Base-by-base conservation (phyloP, 2,329 filamentous ascomycete species). In the Colletotrichum brevisporum region DNA sequence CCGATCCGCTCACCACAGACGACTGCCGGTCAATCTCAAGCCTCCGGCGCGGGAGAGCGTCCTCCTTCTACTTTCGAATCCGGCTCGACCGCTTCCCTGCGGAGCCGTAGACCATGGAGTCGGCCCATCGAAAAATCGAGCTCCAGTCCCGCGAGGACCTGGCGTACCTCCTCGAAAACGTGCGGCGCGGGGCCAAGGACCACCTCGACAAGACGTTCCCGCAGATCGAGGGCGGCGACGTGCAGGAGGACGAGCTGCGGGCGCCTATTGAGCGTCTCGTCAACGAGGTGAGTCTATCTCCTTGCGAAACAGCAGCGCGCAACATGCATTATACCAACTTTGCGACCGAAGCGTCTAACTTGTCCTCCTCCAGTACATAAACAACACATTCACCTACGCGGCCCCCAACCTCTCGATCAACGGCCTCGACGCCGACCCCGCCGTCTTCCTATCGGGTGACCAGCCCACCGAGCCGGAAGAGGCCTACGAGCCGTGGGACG, bases 141-240 rank as follows among this genome's bases (percentile, higher is more conserved):
- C 89, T 95, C 59, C 92, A 95, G 82, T 87, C 88, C n/a, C 88
- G 90, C 50, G 89, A 91, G 56, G 93, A 95, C 80, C 85, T 95
- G 41, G 82, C 86, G 64, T 93, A 91, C 80, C 87, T 95, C 31
- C 86, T 92, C 74, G 82, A 86, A 72, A 93, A 93, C 76, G 88
- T 93, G 71, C 89, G 90, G 76, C 86, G 86, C 78, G 90, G 90
- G 65, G 92, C 92, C 12, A 85, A 87, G 52, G 86, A 88, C 74
- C 91, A 90, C 77, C 86, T 95, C 68, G 85, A 90, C 78, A 85
- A 88, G 73, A 89, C 89, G 58, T 89, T 95, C 64, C 92, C 92
- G 26, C 88, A 89, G 0, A 86, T 90, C 39, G 88, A 89, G 50
- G 81, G 80, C 21, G 63, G 27, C 18, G 50, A 31, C 16, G 61